Base-by-base conservation (phyloP, 345 rosid genomes). In the Barbarea vulgaris region DNA sequence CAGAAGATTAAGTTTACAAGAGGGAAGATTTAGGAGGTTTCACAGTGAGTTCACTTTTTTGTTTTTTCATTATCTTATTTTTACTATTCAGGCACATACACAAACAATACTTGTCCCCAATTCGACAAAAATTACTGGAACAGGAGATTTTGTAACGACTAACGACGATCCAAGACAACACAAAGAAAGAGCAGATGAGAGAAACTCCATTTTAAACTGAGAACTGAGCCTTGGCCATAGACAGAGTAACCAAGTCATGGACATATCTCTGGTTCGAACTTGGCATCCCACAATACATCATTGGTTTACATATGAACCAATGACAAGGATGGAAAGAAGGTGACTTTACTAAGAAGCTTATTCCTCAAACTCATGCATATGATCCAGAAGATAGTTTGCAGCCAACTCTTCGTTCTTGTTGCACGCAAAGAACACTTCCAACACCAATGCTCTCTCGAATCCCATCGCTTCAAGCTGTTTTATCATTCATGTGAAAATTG, bases 401-500 rank as follows among this genome's bases (percentile, higher is more conserved):
- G 98, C 98, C 77, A 91, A 78, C 76, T 89, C 98, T 74, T 91
- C 97, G 58, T 93, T 83, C 87, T 91, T 91, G 87, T 93, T 88
- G 87, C 98, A 93, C 10, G 98, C 97, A 65, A 93, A 89, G 80
- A 85, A 93, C 67, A 86, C 98, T 75, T 93, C 97, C 72, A 90
- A 72, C 25, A 89, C 98, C 22, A 86, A 78, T 18, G 84, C 85
- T 65, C 94, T 85, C 46, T 91, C 91, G 44, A 91, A 93, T 50
- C 98, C 97, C 98, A 93, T 91, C 6, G 88, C 97, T 78, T 87
- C 98, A 48, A 91, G 88, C 97, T 93, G 86, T 55, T 50, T 27
- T 55, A 24, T 44, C 1, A 72, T 42, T 31, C 53, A 52, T 33
- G 58, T 14, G 60, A 70, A 19, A 15, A 36, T 42, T 7, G 4